These are phyloP conservation scores for Pseudocercospora eumusae DNA, from an alignment of 2,329 filamentous ascomycete species.

Conservation along the genomic window DNA sequence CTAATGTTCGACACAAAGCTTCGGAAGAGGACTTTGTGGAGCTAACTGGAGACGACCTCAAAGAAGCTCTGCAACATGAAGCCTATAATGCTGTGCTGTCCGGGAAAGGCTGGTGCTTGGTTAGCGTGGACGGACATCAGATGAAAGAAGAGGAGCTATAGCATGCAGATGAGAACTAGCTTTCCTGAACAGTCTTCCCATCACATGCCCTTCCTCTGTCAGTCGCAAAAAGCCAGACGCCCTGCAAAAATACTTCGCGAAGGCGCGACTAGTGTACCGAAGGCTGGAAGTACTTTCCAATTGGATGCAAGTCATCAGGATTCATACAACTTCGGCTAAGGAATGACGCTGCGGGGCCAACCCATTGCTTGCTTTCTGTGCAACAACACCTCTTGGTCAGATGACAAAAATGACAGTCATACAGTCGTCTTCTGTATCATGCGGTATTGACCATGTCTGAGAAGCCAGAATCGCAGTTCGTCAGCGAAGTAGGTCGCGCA, in stretches of 20 bases:
- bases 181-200: not conserved
- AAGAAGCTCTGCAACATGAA: conserved; percentile 26
- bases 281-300: not conserved
- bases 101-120: conserved; percentile 30
- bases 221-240: not conserved
- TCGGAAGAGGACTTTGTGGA: not conserved
- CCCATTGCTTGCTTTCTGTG: conserved; percentile 1
- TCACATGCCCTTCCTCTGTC: not conserved
- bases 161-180: conserved; percentile 1
- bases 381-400: not conserved
- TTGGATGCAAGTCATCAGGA: not conserved
- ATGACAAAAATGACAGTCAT: conserved; percentile 4
- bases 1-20: not conserved
- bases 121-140: conserved; percentile 37
- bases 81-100: conserved; percentile 34
- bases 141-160: conserved; percentile 36
- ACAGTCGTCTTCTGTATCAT: not conserved
- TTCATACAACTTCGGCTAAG: conserved; percentile 1
- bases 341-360: not conserved
- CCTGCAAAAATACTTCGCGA: not conserved
- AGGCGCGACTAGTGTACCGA: not conserved
- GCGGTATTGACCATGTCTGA: not conserved
- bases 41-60: conserved; percentile 16
- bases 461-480: not conserved
- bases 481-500: not conserved